Evolutionary conservation across 2,329 filamentous ascomycete genomes (phyloP).

Genomic region (Epichloe gansuensis): DNA sequence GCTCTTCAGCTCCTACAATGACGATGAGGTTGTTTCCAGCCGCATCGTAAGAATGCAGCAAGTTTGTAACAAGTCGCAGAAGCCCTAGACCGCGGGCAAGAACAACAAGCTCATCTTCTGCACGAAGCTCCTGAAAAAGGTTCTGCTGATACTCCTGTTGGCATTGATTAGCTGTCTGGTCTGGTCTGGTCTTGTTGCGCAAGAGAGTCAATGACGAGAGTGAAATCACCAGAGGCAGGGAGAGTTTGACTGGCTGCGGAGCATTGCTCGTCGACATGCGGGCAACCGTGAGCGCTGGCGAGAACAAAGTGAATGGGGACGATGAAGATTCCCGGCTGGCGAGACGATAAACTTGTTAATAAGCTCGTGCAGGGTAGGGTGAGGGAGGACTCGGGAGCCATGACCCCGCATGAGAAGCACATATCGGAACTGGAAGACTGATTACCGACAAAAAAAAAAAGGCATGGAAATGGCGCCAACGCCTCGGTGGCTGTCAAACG

Average conservation of each 20-base stretch:
- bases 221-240: slow-evolving; percentile 43
- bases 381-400: no score
- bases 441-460: neutral
- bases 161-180: neutral
- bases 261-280: slow-evolving; percentile 41
- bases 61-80: slow-evolving; percentile 83
- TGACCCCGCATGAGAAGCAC: neutral
- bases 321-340: neutral
- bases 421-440: neutral
- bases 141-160: slow-evolving; percentile 78
- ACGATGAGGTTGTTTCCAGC: slow-evolving; percentile 88
- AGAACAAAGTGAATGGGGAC: neutral
- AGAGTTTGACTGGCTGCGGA: slow-evolving; percentile 64
- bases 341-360: no score
- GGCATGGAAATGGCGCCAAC: neutral
- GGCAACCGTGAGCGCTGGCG: slow-evolving; percentile 6
- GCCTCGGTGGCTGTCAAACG: neutral
- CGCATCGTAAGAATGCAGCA: slow-evolving; percentile 92
- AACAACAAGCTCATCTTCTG: slow-evolving; percentile 87
- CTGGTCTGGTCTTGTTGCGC: neutral
- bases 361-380: no score
- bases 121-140: slow-evolving; percentile 78
- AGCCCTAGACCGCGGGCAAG: slow-evolving; percentile 86
- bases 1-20: slow-evolving; percentile 76
- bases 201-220: neutral